Conservation (phyloP, 345 rosid genomes). For the Gossypium mustelinum region DNA sequence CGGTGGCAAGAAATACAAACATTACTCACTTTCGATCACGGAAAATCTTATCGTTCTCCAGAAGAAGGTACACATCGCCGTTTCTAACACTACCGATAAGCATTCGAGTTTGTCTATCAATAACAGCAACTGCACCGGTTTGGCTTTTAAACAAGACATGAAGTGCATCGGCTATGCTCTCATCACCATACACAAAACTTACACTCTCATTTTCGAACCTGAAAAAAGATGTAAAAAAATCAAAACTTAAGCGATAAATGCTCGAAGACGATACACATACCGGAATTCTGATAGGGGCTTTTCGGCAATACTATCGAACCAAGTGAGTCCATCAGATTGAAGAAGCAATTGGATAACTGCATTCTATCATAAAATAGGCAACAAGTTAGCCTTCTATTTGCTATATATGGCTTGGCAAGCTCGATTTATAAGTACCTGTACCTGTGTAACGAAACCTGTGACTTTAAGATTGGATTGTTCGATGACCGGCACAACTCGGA, state of each 20-base stretch:
- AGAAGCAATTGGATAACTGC: constrained; percentile 25
- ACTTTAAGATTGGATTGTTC: constrained; percentile 8
- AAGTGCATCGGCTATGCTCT: constrained; percentile 32
- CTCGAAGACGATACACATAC: constrained; percentile 7
- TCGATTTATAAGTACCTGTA: not conserved
- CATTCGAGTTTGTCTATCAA: constrained; percentile 17
- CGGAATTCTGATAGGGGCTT: constrained; percentile 30
- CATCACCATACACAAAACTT: constrained; percentile 24
- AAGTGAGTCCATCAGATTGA: constrained; percentile 40
- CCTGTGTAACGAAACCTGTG: constrained; percentile 11
- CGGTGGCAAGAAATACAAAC: not conserved
- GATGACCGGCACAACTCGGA: constrained; percentile 34
- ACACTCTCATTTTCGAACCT: constrained; percentile 29
- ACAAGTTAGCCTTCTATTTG: not conserved
- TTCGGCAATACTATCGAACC: constrained; percentile 43
- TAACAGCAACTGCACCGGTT: constrained; percentile 22
- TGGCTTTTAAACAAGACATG: constrained; percentile 21
- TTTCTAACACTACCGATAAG: constrained; percentile 28
- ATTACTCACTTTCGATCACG: not conserved
- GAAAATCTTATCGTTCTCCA: constrained; percentile 25
- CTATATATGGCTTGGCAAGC: not conserved
- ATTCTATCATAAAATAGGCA: not conserved
- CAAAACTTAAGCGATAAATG: not conserved
- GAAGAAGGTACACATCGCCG: constrained; percentile 31
- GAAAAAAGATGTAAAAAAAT: not conserved